Evolutionary conservation across 768 basidiomycete species (phyloP).

Genomic region (Lyophyllum shimeji): DNA sequence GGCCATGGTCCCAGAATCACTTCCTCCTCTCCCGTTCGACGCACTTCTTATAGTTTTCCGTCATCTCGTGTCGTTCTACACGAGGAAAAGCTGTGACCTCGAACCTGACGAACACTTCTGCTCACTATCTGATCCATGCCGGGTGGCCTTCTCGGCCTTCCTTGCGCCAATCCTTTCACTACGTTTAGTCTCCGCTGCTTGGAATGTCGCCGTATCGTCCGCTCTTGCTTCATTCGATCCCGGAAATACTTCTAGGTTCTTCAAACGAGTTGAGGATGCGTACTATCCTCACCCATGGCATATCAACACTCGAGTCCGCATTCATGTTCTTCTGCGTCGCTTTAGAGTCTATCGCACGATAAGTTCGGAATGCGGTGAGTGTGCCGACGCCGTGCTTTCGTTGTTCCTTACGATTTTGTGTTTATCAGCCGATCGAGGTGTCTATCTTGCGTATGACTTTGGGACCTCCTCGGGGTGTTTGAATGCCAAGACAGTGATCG

Average conservation of each 20-base stretch:
- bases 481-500: conserved; percentile 18
- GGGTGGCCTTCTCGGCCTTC: conserved; percentile 5
- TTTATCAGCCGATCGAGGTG: conserved; percentile 24
- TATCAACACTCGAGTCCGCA: conserved; percentile 28
- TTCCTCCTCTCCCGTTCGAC: conserved; percentile 5
- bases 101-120: conserved; percentile 19
- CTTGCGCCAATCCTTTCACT: conserved; percentile 14
- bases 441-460: conserved; percentile 29
- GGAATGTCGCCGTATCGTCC: conserved; percentile 18
- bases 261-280: conserved; percentile 23
- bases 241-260: conserved; percentile 13
- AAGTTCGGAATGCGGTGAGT: conserved; percentile 23
- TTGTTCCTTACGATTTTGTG: neutral
- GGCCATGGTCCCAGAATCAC: neutral
- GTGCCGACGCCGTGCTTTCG: neutral
- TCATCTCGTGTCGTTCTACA: neutral
- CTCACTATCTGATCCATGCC: conserved; percentile 19
- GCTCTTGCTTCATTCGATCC: neutral
- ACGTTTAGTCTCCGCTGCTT: conserved; percentile 19
- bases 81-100: neutral
- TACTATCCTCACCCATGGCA: conserved; percentile 32
- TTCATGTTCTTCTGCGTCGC: conserved; percentile 19
- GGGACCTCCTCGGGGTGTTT: conserved; percentile 22
- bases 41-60: conserved; percentile 10
- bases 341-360: conserved; percentile 29